A percentile compares a stretch with the other conserved stretches of the same genome.
These are phyloP conservation scores for Fistulinella cinereoalba DNA, from an alignment of 1,284 basidiomycete genomes.

Conservation along the genomic window DNA sequence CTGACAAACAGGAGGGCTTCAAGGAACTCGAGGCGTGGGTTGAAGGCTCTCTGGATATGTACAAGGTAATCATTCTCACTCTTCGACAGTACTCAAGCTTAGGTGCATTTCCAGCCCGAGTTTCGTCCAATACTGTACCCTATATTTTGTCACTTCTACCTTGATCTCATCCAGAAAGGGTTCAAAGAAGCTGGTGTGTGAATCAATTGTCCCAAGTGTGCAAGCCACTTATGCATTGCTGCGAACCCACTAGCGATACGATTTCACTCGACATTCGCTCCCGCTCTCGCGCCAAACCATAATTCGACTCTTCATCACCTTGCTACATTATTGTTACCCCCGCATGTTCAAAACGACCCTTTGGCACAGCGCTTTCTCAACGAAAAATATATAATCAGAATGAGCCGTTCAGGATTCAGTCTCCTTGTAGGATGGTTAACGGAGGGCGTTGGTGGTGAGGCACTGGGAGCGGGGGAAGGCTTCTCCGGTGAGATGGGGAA, in stretches of 20 bases:
- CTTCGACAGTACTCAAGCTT: conserved; percentile 6
- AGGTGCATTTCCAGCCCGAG: conserved; percentile 65
- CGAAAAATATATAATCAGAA: conserved; percentile 88
- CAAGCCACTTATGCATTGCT: conserved; percentile 2
- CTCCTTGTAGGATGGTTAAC: conserved; percentile 96
- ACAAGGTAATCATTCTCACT: conserved; percentile 50
- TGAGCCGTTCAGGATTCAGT: conserved; percentile 91
- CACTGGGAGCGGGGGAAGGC: conserved; percentile 76
- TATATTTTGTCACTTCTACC: conserved; percentile 95
- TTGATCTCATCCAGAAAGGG: conserved; percentile 90
- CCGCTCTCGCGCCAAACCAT: conserved; percentile 70
- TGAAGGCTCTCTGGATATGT: conserved; percentile 85
- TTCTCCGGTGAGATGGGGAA: conserved; percentile 81
- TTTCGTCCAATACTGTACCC: conserved; percentile 92
- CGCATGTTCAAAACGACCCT: conserved; percentile 84
- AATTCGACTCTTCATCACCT: conserved; percentile 76
- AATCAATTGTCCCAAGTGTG: background rate
- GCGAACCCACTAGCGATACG: conserved; percentile 48
- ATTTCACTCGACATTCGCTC: conserved; percentile 74
- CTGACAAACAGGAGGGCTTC: conserved; percentile 86
- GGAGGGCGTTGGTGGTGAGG: conserved; percentile 86
- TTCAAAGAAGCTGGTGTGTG: conserved; percentile 80
- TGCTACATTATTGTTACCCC: conserved; percentile 77
- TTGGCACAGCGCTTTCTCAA: conserved; percentile 83
- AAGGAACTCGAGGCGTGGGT: conserved; percentile 92